A percentile compares a stretch with the other conserved stretches of the same genome.
Evolutionary conservation across 306 rosid genomes (phyloP).

Genomic region (Sechiopsis laciniata): DNA sequence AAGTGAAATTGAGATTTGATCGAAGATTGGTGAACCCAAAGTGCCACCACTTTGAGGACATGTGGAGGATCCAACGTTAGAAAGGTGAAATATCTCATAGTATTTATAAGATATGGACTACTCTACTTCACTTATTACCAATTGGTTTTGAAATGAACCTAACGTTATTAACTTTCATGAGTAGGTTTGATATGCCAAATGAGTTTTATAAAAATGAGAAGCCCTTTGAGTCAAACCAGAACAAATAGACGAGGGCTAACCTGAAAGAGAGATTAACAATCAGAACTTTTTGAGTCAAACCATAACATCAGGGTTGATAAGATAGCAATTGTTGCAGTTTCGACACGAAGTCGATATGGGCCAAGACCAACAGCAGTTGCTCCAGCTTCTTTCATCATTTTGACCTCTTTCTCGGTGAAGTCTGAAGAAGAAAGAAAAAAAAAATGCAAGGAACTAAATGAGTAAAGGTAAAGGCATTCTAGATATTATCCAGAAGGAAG

Average conservation of each 20-base stretch:
- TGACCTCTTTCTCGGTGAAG: slow-evolving; percentile 69
- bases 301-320: slow-evolving; percentile 68
- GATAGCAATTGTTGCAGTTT: slow-evolving; percentile 86
- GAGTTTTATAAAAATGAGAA: background rate
- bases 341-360: slow-evolving; percentile 75
- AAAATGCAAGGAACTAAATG: background rate
- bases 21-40: too few relatives aligned
- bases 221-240: background rate
- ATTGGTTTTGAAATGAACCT: too few relatives aligned
- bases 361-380: slow-evolving; percentile 78
- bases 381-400: slow-evolving; percentile 63
- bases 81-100: too few relatives aligned
- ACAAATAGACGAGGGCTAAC: background rate
- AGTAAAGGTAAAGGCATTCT: background rate
- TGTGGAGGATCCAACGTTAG: too few relatives aligned
- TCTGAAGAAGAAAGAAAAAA: slow-evolving; percentile 32
- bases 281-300: slow-evolving; percentile 49
- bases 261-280: slow-evolving; percentile 25
- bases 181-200: background rate
- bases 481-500: background rate
- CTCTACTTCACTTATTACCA: too few relatives aligned
- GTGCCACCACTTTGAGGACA: too few relatives aligned
- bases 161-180: background rate
- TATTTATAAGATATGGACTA: too few relatives aligned
- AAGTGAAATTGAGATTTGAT: too few relatives aligned